A percentile compares a stretch with the other conserved stretches of the same genome.
Conservation (phyloP, 768 basidiomycete genomes). For the Suillus discolor region DNA sequence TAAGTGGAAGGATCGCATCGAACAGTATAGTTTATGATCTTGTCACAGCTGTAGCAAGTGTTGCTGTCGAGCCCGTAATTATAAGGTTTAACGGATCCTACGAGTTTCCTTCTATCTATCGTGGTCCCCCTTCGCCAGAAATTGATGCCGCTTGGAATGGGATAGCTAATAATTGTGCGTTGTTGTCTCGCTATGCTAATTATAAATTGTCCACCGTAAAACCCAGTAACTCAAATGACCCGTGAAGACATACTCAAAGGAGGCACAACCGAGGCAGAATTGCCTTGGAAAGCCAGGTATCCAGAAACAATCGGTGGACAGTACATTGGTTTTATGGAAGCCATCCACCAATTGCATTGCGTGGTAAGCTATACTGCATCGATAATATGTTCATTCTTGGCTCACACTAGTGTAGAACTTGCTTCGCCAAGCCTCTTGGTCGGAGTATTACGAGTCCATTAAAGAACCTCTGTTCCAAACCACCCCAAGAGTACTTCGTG, state of each 20-base stretch:
- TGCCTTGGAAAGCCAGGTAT: slow-evolving; percentile 12
- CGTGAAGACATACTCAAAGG: slow-evolving; percentile 11
- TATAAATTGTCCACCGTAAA: neutral
- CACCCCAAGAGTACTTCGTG: neutral
- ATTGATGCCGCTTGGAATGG: slow-evolving; percentile 16
- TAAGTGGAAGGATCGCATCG: neutral
- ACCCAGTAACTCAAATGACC: slow-evolving; percentile 5
- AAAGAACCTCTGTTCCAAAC: slow-evolving; percentile 7
- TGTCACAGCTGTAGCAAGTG: slow-evolving; percentile 12
- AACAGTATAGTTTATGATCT: neutral
- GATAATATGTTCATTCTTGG: neutral
- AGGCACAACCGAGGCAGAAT: neutral
- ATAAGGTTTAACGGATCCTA: slow-evolving; percentile 11
- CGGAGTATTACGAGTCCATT: slow-evolving; percentile 11
- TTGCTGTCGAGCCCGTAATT: slow-evolving; percentile 12
- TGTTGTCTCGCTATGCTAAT: neutral
- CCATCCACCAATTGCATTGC: slow-evolving; percentile 14
- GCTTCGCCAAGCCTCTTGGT: slow-evolving; percentile 13
- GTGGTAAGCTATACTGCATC: slow-evolving; percentile 5
- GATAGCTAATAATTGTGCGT: slow-evolving; percentile 7
- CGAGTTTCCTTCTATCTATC: slow-evolving; percentile 11
- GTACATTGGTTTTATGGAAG: slow-evolving; percentile 13
- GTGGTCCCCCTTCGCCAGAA: slow-evolving; percentile 14
- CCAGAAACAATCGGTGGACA: slow-evolving; percentile 15
- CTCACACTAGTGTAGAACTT: neutral